A percentile compares a stretch with the other conserved stretches of the same genome.
These are phyloP conservation scores for Dipteronia sinensis DNA, from an alignment of 345 rosid species.

Conservation along the genomic window DNA sequence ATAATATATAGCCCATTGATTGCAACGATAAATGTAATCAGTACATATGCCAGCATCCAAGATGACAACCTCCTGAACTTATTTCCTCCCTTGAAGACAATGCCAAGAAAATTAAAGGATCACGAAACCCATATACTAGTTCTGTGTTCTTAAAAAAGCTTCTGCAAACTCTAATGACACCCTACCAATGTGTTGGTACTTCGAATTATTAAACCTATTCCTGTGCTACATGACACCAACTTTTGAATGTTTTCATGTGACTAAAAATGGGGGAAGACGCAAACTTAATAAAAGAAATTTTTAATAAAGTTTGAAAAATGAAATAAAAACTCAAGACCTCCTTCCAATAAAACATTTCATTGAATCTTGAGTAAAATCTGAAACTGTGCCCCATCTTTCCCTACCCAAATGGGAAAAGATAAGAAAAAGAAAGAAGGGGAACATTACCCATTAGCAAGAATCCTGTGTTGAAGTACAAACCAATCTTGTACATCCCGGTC, in stretches of 20 bases:
- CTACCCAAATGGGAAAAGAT: constrained; percentile 40
- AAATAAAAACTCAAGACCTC: constrained; percentile 39
- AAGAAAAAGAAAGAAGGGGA: constrained; percentile 35
- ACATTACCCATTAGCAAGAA: constrained; percentile 60
- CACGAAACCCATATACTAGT: constrained; percentile 41
- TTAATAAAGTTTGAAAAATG: constrained; percentile 28
- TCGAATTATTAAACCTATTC: constrained; percentile 55
- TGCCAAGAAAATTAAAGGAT: constrained; percentile 38
- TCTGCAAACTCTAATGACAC: constrained; percentile 42
- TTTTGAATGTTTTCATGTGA: constrained; percentile 41
- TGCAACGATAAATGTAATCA: constrained; percentile 41
- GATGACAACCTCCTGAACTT: constrained; percentile 39
- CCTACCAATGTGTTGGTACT: constrained; percentile 49
- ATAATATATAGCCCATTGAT: constrained; percentile 31
- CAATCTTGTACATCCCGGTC: constrained; percentile 42
- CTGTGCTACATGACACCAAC: constrained; percentile 48
- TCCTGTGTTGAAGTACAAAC: constrained; percentile 41
- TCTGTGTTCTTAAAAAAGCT: constrained; percentile 39
- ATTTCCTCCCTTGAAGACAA: constrained; percentile 43
- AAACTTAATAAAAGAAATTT: constrained; percentile 44
- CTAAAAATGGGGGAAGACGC: constrained; percentile 50
- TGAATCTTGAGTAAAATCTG: constrained; percentile 63
- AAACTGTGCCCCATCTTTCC: constrained; percentile 44
- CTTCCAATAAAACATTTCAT: constrained; percentile 44
- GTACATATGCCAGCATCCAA: constrained; percentile 45